phyloP scores from a whole-genome alignment of 2,329 filamentous ascomycete species.

The Daldinia sp. region DNA sequence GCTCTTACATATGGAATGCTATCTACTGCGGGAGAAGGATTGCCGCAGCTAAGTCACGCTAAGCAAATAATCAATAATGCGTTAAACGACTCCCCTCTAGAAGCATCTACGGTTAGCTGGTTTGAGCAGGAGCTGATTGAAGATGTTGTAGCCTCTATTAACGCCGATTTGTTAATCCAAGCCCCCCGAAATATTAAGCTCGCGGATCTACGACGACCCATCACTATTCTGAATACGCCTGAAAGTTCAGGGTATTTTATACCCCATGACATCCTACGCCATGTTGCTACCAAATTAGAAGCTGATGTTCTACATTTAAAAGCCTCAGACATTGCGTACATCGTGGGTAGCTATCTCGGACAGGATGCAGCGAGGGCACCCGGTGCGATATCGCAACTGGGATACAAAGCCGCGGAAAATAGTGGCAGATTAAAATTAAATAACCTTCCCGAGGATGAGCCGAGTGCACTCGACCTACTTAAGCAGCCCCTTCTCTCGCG shows the following conservation, averaged over 20 bases:
- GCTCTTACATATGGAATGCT: slow-evolving; percentile 12
- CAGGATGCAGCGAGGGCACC: slow-evolving; percentile 63
- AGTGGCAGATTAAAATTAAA: slow-evolving; percentile 58
- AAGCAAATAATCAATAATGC: slow-evolving; percentile 23
- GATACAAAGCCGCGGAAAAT: slow-evolving; percentile 67
- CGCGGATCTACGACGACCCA: slow-evolving; percentile 47
- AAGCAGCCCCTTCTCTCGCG: slow-evolving; percentile 35
- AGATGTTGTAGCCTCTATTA: slow-evolving; percentile 45
- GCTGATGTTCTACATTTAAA: slow-evolving; percentile 77
- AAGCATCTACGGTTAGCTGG: slow-evolving; percentile 30
- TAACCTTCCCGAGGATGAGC: slow-evolving; percentile 31
- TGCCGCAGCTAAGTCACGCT: slow-evolving; percentile 6
- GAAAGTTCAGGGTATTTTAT: slow-evolving; percentile 45
- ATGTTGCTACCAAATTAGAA: slow-evolving; percentile 69
- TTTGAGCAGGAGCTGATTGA: slow-evolving; percentile 42
- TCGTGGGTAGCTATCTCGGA: slow-evolving; percentile 77
- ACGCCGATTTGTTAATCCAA: slow-evolving; percentile 45
- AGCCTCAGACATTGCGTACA: slow-evolving; percentile 75
- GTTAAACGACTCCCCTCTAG: slow-evolving; percentile 17
- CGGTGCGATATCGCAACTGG: slow-evolving; percentile 65
- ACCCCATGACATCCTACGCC: slow-evolving; percentile 58
- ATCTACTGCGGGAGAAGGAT: background rate
- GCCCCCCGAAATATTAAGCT: slow-evolving; percentile 45
- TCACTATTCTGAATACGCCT: slow-evolving; percentile 48
- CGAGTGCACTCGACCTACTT: slow-evolving; percentile 20